Conservation (phyloP, 2,329 filamentous ascomycete species). For the Neopestalotiopsis sp. region DNA sequence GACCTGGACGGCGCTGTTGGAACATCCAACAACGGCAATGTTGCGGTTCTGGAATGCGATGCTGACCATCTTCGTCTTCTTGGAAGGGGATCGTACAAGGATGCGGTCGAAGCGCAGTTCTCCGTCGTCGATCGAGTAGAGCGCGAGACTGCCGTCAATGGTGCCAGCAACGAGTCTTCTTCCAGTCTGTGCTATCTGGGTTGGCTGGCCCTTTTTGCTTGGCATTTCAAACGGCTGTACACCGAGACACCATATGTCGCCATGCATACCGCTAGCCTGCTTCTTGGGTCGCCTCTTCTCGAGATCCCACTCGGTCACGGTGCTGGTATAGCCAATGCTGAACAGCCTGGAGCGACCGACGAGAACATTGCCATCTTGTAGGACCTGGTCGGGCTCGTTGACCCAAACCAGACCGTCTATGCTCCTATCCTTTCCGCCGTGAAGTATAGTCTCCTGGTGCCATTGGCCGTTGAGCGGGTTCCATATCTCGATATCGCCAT, state of each 20-base stretch:
- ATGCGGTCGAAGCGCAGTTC: conserved; percentile 81
- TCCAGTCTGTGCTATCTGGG: conserved; percentile 35
- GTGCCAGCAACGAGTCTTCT: conserved; percentile 79
- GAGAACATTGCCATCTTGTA: conserved; percentile 64
- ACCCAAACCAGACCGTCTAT: conserved; percentile 93
- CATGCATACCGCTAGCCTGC: conserved; percentile 89
- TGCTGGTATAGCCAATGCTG: conserved; percentile 92
- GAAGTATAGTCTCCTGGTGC: conserved; percentile 88
- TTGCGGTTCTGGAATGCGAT: conserved; percentile 87
- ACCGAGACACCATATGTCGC: conserved; percentile 95
- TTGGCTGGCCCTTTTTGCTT: conserved; percentile 11
- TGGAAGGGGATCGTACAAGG: conserved; percentile 76
- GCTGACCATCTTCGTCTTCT: conserved; percentile 88
- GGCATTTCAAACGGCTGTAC: conserved; percentile 67
- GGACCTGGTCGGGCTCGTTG: conserved; percentile 77
- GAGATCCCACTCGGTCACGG: conserved; percentile 94
- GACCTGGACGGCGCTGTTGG: conserved; percentile 90
- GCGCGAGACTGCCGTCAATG: conserved; percentile 85
- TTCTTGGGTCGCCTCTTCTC: conserved; percentile 76
- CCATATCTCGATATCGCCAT: conserved; percentile 98
- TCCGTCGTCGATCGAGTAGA: conserved; percentile 85
- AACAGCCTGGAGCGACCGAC: conserved; percentile 84
- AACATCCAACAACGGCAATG: conserved; percentile 86
- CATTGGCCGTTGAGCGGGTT: conserved; percentile 82
- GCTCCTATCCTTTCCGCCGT: conserved; percentile 82